phyloP scores from a whole-genome alignment of 2,329 filamentous ascomycete genomes.

The Hawksworthiomyces lignivorus region DNA sequence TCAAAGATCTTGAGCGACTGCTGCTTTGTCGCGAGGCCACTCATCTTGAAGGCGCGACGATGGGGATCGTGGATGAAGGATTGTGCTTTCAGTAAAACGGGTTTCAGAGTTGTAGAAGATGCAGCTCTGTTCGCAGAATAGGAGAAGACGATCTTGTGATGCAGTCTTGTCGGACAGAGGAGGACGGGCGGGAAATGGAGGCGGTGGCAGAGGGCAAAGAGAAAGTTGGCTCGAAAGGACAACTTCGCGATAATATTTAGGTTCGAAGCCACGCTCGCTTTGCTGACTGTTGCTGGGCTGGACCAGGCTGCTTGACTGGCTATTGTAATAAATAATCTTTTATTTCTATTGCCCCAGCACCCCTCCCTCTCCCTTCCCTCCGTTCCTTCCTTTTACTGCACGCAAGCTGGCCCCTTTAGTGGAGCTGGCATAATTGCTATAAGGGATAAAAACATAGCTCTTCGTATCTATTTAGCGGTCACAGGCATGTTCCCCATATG shows the following conservation, averaged over 20 bases:
- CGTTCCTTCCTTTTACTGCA: constrained; percentile 1
- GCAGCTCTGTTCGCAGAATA: neutral
- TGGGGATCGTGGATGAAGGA: neutral
- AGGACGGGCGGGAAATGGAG: neutral
- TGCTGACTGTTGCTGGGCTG: neutral
- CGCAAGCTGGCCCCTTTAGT: constrained; percentile 6
- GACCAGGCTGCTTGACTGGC: too few species aligned
- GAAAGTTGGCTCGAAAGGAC: constrained; percentile 16
- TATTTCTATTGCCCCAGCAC: neutral
- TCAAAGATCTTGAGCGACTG: constrained; percentile 97
- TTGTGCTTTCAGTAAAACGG: too few species aligned
- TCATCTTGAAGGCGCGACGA: constrained; percentile 40
- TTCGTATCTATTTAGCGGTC: too few species aligned
- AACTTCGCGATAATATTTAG: constrained; percentile 14
- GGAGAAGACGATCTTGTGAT: neutral
- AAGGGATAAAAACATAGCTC: constrained; percentile 3
- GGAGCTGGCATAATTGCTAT: neutral
- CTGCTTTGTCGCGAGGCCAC: constrained; percentile 74
- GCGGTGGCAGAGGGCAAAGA: constrained; percentile 4
- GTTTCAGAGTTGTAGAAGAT: too few species aligned
- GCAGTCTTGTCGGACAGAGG: neutral
- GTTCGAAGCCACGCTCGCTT: constrained; percentile 1
- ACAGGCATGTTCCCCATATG: too few species aligned
- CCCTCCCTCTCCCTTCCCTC: too few species aligned
- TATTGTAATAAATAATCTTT: constrained; percentile 1